Base-by-base conservation (phyloP, 2,329 filamentous ascomycete species). In the Hysterium pulicare region DNA sequence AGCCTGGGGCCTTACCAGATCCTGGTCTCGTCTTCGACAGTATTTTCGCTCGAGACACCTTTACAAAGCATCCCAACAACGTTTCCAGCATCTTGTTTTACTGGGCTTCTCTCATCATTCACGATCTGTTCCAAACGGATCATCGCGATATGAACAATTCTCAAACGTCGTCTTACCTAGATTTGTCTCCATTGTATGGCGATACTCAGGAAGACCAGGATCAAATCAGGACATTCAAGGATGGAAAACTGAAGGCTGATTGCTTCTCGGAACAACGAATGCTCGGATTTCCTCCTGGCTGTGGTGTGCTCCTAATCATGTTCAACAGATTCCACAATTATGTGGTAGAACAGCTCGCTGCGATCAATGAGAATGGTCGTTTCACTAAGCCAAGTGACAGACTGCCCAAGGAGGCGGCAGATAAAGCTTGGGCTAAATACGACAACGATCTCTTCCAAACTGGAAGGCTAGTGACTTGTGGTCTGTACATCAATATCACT, bases 311-410 rank as follows among this genome's bases (percentile, higher is more conserved):
- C 47, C 65, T 87, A 21, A 77, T 87, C 45, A 77, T 85, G 65
- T 87, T 84, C 70, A 76, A 75, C 41, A 65, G 72, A 10, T 93
- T 93, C 67, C 90, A 95, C 68, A 95, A 96, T 66, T 78, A 91
- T 51, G 79, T 90, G 0, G 89, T 86, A 1, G 78, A 82, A 41
- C 84, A 90, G 45, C 72, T 95, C 16, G 83, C 85, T 0, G 71
- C 78, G 16, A 90, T 95, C 65, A 95, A 95, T 53, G 90, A 96
- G 55, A 81, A 81, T 37, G 83, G 82, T 13, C 79, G 86, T 19
- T 95, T 95, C 68, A 79, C 76, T 2, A 82, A 81, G 44, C 86
- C 88, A 0, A 57, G 70, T 0, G 54, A 62, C 50, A 58, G 68
- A 1, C 56, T 40, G 41, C 56, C 23, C 57, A 63, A 37, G 41